Conservation (phyloP, 2,329 filamentous ascomycete genomes). For the Neurospora crassa region DNA sequence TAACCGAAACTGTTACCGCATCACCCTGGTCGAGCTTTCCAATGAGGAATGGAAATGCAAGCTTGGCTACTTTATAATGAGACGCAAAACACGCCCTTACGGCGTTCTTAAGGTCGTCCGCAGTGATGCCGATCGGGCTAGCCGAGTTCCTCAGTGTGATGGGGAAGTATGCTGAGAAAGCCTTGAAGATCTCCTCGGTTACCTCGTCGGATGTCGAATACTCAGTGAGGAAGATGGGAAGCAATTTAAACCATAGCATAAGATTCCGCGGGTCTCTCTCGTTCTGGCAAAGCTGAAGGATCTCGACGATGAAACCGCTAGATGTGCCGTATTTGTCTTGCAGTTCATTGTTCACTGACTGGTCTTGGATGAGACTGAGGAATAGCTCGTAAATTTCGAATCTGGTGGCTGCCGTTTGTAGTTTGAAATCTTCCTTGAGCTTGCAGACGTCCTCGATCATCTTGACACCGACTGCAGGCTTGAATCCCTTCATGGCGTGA, state of each 20-base stretch:
- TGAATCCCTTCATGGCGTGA: slow-evolving; percentile 40
- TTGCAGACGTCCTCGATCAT: slow-evolving; percentile 41
- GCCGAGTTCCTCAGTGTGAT: slow-evolving; percentile 46
- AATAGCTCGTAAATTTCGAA: slow-evolving; percentile 43
- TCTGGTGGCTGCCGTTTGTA: slow-evolving; percentile 42
- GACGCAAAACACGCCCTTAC: slow-evolving; percentile 46
- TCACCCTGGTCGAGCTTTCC: slow-evolving; percentile 50
- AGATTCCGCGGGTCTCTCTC: slow-evolving; percentile 50
- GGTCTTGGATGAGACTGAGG: slow-evolving; percentile 31
- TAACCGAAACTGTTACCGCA: slow-evolving; percentile 47
- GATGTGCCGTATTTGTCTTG: slow-evolving; percentile 33
- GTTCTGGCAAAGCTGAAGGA: slow-evolving; percentile 41
- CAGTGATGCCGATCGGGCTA: slow-evolving; percentile 40
- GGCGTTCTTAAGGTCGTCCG: slow-evolving; percentile 44
- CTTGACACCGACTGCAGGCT: slow-evolving; percentile 34
- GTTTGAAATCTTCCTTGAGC: slow-evolving; percentile 46
- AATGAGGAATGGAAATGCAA: slow-evolving; percentile 43
- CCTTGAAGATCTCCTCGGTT: slow-evolving; percentile 40
- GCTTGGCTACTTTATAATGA: slow-evolving; percentile 33
- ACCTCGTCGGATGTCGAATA: slow-evolving; percentile 37
- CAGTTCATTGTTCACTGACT: slow-evolving; percentile 33
- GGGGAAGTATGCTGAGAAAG: slow-evolving; percentile 51
- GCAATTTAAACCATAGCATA: slow-evolving; percentile 45
- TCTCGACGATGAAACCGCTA: slow-evolving; percentile 36
- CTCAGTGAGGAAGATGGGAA: slow-evolving; percentile 34